Conservation (phyloP, 2,329 filamentous ascomycete genomes). For the Chaetomiaceae sp. region DNA sequence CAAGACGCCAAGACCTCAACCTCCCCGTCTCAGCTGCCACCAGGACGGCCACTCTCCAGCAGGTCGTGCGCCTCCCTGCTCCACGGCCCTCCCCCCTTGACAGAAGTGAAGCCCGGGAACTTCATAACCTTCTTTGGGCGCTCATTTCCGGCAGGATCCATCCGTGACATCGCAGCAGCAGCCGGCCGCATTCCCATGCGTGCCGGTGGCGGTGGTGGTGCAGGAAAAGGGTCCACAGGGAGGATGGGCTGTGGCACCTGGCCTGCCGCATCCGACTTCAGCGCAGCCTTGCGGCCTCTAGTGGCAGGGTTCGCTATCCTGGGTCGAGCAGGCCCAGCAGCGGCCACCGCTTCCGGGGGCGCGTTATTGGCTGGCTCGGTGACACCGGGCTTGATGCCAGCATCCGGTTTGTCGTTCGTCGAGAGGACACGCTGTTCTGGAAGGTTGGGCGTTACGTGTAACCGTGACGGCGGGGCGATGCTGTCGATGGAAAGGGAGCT, state of each 20-base stretch:
- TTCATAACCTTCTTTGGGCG: slow-evolving; percentile 27
- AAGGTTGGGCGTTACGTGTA: slow-evolving; percentile 5
- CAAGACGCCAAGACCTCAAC: too few species aligned
- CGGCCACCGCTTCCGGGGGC: background rate
- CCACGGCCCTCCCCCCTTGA: slow-evolving; percentile 57
- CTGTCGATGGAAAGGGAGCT: background rate
- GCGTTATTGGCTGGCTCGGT: background rate
- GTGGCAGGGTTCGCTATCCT: slow-evolving; percentile 45
- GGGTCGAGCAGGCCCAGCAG: slow-evolving; percentile 3
- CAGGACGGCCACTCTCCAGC: slow-evolving; percentile 47
- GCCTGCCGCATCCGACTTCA: slow-evolving; percentile 47
- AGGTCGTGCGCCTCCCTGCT: slow-evolving; percentile 64
- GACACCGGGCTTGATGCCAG: background rate
- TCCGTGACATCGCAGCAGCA: slow-evolving; percentile 15
- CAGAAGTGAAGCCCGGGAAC: slow-evolving; percentile 44
- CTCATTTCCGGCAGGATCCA: slow-evolving; percentile 12
- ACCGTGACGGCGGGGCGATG: background rate
- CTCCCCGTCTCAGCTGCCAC: too few species aligned
- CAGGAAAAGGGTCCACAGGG: slow-evolving; percentile 30
- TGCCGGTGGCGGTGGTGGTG: background rate
- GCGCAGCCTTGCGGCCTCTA: slow-evolving; percentile 49
- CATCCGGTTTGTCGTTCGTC: background rate
- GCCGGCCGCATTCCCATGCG: slow-evolving; percentile 1
- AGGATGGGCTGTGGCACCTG: slow-evolving; percentile 41
- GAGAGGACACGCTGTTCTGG: background rate